Evolutionary conservation across 768 basidiomycete species (phyloP).

Genomic region (Leccinum barrowsii): DNA sequence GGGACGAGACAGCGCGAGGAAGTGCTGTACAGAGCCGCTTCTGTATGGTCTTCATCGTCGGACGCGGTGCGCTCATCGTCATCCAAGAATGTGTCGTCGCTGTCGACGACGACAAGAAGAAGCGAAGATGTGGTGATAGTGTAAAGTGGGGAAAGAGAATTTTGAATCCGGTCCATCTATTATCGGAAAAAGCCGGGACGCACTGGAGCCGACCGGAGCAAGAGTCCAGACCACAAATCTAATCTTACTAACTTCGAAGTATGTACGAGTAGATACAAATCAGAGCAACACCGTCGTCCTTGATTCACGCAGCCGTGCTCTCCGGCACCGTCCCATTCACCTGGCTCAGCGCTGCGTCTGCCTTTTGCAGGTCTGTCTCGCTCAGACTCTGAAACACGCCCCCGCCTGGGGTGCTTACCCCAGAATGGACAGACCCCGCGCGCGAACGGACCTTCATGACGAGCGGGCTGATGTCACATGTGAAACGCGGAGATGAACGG

Average conservation of each 20-base stretch:
- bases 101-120: constrained; percentile 7
- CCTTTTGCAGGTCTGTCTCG: constrained; percentile 82
- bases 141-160: not conserved
- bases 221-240: not conserved
- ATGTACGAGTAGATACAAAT: constrained; percentile 16
- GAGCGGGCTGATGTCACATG: constrained; percentile 56
- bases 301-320: not conserved
- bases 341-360: constrained; percentile 83
- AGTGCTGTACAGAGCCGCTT: constrained; percentile 49
- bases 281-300: not conserved
- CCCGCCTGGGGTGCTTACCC: constrained; percentile 86
- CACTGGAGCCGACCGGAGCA: not conserved
- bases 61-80: constrained; percentile 35
- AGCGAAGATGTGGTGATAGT: not conserved
- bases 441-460: constrained; percentile 89
- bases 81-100: constrained; percentile 10
- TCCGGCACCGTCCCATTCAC: constrained; percentile 30
- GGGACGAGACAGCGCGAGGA: constrained; percentile 31
- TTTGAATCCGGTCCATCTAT: not conserved
- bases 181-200: constrained; percentile 21
- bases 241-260: not conserved
- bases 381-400: constrained; percentile 74
- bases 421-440: constrained; percentile 68
- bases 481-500: constrained; percentile 6
- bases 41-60: constrained; percentile 47